Base-by-base conservation (phyloP, 768 basidiomycete genomes). In the Mycena latifolia region DNA sequence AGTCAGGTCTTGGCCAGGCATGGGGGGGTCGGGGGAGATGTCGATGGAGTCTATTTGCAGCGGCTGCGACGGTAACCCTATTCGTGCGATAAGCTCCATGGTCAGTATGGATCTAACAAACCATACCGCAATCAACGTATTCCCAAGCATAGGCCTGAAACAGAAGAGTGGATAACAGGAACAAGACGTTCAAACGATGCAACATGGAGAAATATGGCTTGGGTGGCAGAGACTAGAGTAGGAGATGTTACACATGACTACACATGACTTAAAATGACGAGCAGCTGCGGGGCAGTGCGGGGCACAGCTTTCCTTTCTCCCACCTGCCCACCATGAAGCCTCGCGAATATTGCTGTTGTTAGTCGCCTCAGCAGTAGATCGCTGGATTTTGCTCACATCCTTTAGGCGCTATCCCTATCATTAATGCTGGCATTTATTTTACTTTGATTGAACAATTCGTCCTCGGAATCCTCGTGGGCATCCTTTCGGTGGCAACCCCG, bases 371-470 rank as follows among this genome's bases (percentile, higher is more conserved):
- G 12, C 17, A 7, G 8, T 35, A 35, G n/a, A n/a, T n/a, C n/a
- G 33, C 33, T 35, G 33, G 8, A 6, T 6, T 35, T 35, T 14
- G 33, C 48, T 46, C 64, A 53, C n/a, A 24, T n/a, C 37, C 18
- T 31, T 3, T 15, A 69, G 68, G 68, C 73, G 96, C 96, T 47
- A 91, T 98, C 64, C 96, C 96, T 11, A 79, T 95, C 53, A 83
- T 95, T 67, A 97, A 99, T 80, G 85, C 89, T 66, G 98, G 98
- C 33, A 93, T 98, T 57, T 98, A 98, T 72, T 77, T 87, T 22
- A 86, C 92, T 29, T 77, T 99, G 53, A 76, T 81, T 0, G 93
- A 97, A 76, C 96, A 98, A 78, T 83, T 93, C 46, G 80, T 86
- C 18, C 75, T 90, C 22, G 89, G 86, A 6, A 73, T 94, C 67